Percentiles rank a stretch among this genome's conserved stretches.
Evolutionary conservation across 768 basidiomycete genomes (phyloP).

Genomic region (Cubamyces sp.): DNA sequence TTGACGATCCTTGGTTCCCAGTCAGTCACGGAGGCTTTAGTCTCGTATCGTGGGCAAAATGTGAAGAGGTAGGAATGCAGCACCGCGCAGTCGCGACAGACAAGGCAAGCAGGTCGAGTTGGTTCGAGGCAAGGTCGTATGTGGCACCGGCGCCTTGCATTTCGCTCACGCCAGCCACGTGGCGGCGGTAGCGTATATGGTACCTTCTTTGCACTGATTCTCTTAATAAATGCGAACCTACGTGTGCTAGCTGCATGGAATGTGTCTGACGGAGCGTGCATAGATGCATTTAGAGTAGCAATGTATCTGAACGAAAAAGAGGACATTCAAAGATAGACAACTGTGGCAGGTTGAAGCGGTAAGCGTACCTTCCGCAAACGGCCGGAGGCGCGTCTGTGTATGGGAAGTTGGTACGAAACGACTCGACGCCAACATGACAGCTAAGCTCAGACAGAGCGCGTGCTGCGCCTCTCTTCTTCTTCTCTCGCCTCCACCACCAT

Average conservation of each 20-base stretch:
- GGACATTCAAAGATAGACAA: neutral
- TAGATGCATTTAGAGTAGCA: neutral
- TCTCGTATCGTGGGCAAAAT: slow-evolving; percentile 1
- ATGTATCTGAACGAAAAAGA: neutral
- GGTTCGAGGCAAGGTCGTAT: slow-evolving; percentile 17
- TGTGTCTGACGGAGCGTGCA: neutral
- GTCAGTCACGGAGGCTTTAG: slow-evolving; percentile 4
- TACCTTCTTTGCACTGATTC: neutral
- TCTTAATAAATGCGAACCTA: neutral
- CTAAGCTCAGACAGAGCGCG: slow-evolving; percentile 25
- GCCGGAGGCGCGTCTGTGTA: slow-evolving; percentile 44
- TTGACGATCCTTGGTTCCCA: slow-evolving; percentile 10
- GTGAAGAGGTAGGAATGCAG: slow-evolving; percentile 6
- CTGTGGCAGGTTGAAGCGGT: neutral
- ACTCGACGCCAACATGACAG: slow-evolving; percentile 42
- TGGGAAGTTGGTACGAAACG: slow-evolving; percentile 38
- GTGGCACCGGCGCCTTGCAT: slow-evolving; percentile 14
- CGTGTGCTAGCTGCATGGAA: neutral
- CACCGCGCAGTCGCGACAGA: slow-evolving; percentile 13
- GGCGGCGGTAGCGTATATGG: slow-evolving; percentile 7
- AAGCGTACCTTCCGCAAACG: slow-evolving; percentile 27
- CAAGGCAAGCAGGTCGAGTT: slow-evolving; percentile 17
- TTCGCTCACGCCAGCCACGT: slow-evolving; percentile 24
- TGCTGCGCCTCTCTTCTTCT: slow-evolving; percentile 38
- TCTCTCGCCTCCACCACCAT: slow-evolving; percentile 61